phyloP scores from a whole-genome alignment of 371 early-diverging fungal genomes.

The Mortierella sp. region DNA sequence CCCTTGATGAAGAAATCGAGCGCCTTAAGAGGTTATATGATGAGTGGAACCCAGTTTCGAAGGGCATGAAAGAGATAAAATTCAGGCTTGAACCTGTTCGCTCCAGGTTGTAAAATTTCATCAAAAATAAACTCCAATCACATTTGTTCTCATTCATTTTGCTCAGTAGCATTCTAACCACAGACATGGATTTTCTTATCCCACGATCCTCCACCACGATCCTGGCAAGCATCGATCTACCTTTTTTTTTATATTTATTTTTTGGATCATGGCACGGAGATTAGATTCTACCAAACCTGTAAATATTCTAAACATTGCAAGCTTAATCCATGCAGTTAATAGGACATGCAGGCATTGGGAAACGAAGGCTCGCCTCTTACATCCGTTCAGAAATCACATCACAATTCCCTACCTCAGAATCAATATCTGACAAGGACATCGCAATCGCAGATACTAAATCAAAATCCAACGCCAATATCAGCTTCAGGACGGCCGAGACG shows the following conservation, averaged over 20 bases:
- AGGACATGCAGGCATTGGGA: slow-evolving; percentile 54
- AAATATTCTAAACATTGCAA: background rate
- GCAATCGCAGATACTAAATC: background rate
- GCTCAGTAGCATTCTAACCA: background rate
- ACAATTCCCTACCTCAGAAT: background rate
- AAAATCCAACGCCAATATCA: slow-evolving; percentile 16
- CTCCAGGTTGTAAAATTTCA: background rate
- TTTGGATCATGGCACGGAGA: background rate
- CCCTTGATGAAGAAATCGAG: slow-evolving; percentile 69
- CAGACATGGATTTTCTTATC: slow-evolving; percentile 39
- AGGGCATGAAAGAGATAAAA: slow-evolving; percentile 82
- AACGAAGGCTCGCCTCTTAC: slow-evolving; percentile 40
- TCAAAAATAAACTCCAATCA: background rate
- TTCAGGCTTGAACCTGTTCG: slow-evolving; percentile 88
- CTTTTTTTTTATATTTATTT: background rate
- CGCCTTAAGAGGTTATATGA: slow-evolving; percentile 74
- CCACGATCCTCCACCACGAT: slow-evolving; percentile 39
- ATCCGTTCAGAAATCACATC: slow-evolving; percentile 31
- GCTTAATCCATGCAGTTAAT: slow-evolving; percentile 20
- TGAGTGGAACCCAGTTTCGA: slow-evolving; percentile 82
- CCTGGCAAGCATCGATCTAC: slow-evolving; percentile 24
- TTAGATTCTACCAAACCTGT: background rate
- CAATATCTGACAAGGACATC: background rate
- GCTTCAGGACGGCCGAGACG: slow-evolving; percentile 43
- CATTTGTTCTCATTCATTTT: background rate